Conservation (phyloP, 2,329 filamentous ascomycete species). For the Fusarium domesticum region DNA sequence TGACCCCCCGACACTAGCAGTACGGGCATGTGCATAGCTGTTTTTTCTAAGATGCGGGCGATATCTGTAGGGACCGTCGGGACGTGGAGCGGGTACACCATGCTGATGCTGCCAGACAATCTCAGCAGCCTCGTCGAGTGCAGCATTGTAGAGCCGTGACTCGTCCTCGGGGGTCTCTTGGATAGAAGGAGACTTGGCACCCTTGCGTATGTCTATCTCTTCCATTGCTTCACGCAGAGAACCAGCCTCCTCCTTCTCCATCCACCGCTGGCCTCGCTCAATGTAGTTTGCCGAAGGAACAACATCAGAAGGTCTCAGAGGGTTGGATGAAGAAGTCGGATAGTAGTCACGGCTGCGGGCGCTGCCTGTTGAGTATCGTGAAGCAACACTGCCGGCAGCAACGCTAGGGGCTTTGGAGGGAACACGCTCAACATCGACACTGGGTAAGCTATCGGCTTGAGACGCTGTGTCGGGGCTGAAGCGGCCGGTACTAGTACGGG, state of each 20-base stretch:
- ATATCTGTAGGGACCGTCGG: constrained; percentile 65
- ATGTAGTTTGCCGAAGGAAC: constrained; percentile 68
- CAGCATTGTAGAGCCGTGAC: constrained; percentile 65
- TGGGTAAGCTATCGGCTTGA: constrained; percentile 23
- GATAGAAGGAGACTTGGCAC: constrained; percentile 22
- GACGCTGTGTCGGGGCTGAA: constrained; percentile 33
- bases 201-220: constrained; percentile 60
- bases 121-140: constrained; percentile 74
- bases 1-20: constrained; percentile 51
- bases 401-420: constrained; percentile 40
- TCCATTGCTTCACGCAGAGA: constrained; percentile 71
- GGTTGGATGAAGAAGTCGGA: constrained; percentile 40
- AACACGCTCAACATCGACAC: constrained; percentile 28
- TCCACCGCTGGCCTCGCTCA: constrained; percentile 71
- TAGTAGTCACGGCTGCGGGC: constrained; percentile 51
- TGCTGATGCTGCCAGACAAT: constrained; percentile 75
- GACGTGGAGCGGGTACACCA: constrained; percentile 49
- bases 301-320: constrained; percentile 57
- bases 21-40: constrained; percentile 66
- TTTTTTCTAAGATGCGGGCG: constrained; percentile 66
- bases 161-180: constrained; percentile 45
- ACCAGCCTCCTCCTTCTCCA: constrained; percentile 74
- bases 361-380: constrained; percentile 49
- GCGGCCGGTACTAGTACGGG: constrained; percentile 31
- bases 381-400: constrained; percentile 44